Percentiles rank a stretch among this genome's conserved stretches.
Evolutionary conservation across 345 rosid species (phyloP).

Genomic region (Populus nigra): DNA sequence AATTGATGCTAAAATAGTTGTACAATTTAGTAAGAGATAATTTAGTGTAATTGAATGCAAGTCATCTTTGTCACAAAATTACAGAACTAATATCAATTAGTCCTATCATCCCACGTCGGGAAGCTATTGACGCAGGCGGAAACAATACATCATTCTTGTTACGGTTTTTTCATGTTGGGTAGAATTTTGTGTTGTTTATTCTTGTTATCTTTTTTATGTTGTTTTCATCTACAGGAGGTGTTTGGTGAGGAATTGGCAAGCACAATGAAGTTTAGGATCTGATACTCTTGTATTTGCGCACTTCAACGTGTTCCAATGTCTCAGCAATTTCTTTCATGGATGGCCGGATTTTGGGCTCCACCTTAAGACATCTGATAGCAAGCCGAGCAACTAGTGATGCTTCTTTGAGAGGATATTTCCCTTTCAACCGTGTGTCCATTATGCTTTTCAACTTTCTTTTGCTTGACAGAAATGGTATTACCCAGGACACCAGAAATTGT

Average conservation of each 20-base stretch:
- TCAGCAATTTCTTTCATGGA: constrained; percentile 20
- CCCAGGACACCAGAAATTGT: neutral
- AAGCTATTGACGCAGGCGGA: too few relatives aligned
- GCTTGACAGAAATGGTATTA: constrained; percentile 2
- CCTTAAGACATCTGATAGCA: constrained; percentile 4
- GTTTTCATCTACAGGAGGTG: too few relatives aligned
- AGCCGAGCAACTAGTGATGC: neutral
- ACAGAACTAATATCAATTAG: too few relatives aligned
- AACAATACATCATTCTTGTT: too few relatives aligned
- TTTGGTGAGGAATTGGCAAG: neutral
- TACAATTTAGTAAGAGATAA: too few relatives aligned
- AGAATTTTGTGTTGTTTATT: too few relatives aligned
- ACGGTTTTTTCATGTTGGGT: too few relatives aligned
- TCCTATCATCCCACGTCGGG: too few relatives aligned
- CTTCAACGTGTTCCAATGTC: constrained; percentile 11
- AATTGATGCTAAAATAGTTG: too few relatives aligned
- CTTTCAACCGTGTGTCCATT: constrained; percentile 12
- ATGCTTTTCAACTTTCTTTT: constrained; percentile 2
- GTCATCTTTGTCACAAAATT: too few relatives aligned
- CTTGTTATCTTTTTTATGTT: too few relatives aligned
- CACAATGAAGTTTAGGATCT: neutral
- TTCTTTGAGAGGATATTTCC: constrained; percentile 3
- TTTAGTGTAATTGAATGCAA: too few relatives aligned
- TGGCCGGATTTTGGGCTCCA: neutral
- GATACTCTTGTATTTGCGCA: neutral